Percentiles rank a stretch among this genome's conserved stretches.
Conservation (phyloP, 768 basidiomycete species). For the Tricholomella constricta region DNA sequence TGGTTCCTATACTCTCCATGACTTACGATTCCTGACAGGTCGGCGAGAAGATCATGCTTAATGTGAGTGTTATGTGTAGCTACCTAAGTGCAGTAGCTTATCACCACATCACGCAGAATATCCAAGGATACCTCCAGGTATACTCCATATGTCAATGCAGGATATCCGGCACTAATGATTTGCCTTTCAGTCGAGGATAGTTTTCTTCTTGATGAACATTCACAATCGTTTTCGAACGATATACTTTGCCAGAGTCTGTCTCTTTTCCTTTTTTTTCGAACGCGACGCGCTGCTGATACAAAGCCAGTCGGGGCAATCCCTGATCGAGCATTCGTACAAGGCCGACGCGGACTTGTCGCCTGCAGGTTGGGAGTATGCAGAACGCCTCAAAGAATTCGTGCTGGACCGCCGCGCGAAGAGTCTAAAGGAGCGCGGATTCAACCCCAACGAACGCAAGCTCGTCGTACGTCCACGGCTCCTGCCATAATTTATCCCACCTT, state of each 20-base stretch:
- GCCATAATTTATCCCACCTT: background rate
- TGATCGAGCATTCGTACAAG: slow-evolving; percentile 98
- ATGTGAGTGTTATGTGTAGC: slow-evolving; percentile 49
- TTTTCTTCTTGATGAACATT: slow-evolving; percentile 99
- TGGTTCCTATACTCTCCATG: slow-evolving; percentile 1
- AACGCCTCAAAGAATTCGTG: slow-evolving; percentile 87
- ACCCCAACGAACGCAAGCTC: slow-evolving; percentile 58
- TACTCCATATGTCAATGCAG: slow-evolving; percentile 9
- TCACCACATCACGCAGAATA: slow-evolving; percentile 42
- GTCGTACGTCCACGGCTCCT: slow-evolving; percentile 63
- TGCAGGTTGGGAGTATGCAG: slow-evolving; percentile 94
- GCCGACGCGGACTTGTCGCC: slow-evolving; percentile 97
- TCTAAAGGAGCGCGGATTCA: slow-evolving; percentile 69
- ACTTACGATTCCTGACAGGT: slow-evolving; percentile 49
- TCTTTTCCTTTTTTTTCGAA: background rate
- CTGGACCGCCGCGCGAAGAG: slow-evolving; percentile 78
- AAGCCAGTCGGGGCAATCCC: slow-evolving; percentile 89
- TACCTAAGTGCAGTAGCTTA: background rate
- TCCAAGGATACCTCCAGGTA: slow-evolving; percentile 88
- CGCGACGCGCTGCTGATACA: background rate
- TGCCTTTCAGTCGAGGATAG: slow-evolving; percentile 74
- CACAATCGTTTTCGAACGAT: slow-evolving; percentile 93
- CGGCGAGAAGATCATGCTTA: slow-evolving; percentile 94
- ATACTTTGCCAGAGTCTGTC: slow-evolving; percentile 89
- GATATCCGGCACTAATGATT: slow-evolving; percentile 4